A percentile compares a stretch with the other conserved stretches of the same genome.
These are phyloP conservation scores for Nepenthes gracilis DNA, from an alignment of 148 eudicot genomes.

Conservation along the genomic window DNA sequence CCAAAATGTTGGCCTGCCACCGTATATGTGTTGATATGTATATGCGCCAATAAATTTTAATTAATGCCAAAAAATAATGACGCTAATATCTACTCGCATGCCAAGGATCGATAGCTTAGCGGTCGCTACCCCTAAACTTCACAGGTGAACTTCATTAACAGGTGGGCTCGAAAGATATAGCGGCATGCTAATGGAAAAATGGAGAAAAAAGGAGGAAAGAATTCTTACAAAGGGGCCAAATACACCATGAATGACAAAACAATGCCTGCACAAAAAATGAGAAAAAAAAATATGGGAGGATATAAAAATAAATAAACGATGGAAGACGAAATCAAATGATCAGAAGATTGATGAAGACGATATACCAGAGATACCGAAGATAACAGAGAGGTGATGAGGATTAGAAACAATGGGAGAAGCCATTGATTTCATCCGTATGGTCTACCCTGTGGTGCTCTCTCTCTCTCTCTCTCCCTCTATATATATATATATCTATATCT, in stretches of 20 bases:
- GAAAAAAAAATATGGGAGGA: background rate
- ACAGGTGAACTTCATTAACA: background rate
- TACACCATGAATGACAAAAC: conserved; percentile 61
- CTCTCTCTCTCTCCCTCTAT: background rate
- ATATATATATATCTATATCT: background rate
- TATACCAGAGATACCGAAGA: conserved; percentile 57
- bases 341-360: background rate
- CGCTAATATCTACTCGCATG: background rate
- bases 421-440: conserved; percentile 11
- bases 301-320: background rate
- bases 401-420: conserved; percentile 10
- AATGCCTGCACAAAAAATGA: conserved; percentile 22
- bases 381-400: conserved; percentile 21
- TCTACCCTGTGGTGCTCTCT: background rate
- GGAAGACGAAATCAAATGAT: background rate
- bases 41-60: background rate
- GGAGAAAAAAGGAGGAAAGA: background rate
- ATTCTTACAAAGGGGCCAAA: conserved; percentile 62
- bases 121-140: too few species aligned
- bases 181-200: background rate
- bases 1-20: conserved; percentile 58
- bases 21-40: background rate
- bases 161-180: background rate
- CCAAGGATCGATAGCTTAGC: background rate
- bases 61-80: background rate